Base-by-base conservation (phyloP, 2,329 filamentous ascomycete species). In the Ophiosphaerella herpotricha region DNA sequence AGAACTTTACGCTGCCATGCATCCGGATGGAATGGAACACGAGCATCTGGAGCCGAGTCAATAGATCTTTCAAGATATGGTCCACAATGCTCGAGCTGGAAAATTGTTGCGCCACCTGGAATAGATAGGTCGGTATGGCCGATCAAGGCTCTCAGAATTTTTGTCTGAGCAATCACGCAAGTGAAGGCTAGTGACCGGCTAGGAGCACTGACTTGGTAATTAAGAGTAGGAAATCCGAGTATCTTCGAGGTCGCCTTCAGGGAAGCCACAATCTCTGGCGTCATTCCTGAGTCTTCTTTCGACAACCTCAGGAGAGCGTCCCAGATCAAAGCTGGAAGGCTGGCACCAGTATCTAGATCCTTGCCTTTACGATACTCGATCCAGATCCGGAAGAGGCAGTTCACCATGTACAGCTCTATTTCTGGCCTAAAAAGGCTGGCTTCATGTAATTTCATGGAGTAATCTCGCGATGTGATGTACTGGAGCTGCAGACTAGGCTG, bases 1-100 rank as follows among this genome's bases (percentile, higher is more conserved):
- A 93, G 78, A 0, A 92, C 88, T 35, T 83, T 78, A 46, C 86
- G 77, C 71, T 93, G 89, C 89, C 89, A 93, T 3, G 81, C 82
- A 74, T 93, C 89, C 1, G 89, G 89, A 4, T 85, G 74, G 65
- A 93, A 93, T 1, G 80, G 79, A 0, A 90, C 88, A 51, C 89
- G 82, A 13, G 77, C 55, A 65, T 92, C 89, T 0, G 83, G 80
- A 9, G 76, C 77, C 0, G 88, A 85, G 61, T 89, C 86, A 61
- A 91, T 87, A 57, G 81, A 85, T 13, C 88, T 79, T 60, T 91
- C 88, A 70, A 92, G 80, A 62, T 88, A 91, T 0, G 88, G 88
- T 0, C 88, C 88, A 41, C 83, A 87, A 63, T 88, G 77, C 7
- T 82, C 70, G 9, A 91, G 74, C 62, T 91, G 88, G 52, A 91